Evolutionary conservation across 1,284 basidiomycete genomes (phyloP).

Genomic region (Rhodotorula sp.): DNA sequence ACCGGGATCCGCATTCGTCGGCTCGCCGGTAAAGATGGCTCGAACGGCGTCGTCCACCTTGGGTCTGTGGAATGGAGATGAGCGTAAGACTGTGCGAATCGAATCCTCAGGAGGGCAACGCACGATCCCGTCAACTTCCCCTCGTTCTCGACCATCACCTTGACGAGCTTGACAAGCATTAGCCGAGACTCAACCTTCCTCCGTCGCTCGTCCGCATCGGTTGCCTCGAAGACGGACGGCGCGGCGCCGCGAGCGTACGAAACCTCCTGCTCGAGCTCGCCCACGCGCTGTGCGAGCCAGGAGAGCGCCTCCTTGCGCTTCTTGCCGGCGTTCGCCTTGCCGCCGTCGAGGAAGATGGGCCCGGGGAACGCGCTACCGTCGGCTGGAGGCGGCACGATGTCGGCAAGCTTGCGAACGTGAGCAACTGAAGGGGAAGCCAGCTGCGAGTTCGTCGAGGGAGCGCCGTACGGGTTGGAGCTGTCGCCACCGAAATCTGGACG

Average conservation of each 20-base stretch:
- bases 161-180: slow-evolving; percentile 70
- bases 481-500: slow-evolving; percentile 61
- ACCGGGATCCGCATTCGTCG: not conserved
- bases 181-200: slow-evolving; percentile 71
- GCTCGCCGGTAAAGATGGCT: slow-evolving; percentile 61
- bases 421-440: slow-evolving; percentile 53
- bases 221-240: slow-evolving; percentile 37
- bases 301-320: slow-evolving; percentile 76
- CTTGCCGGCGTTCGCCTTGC: slow-evolving; percentile 59
- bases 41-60: slow-evolving; percentile 67
- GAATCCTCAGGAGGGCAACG: slow-evolving; percentile 40
- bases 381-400: slow-evolving; percentile 59
- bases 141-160: slow-evolving; percentile 79
- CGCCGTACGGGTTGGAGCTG: slow-evolving; percentile 61
- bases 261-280: slow-evolving; percentile 72
- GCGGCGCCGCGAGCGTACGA: slow-evolving; percentile 55
- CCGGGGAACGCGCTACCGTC: slow-evolving; percentile 64
- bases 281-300: slow-evolving; percentile 71
- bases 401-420: slow-evolving; percentile 65
- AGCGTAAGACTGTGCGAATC: not conserved
- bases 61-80: slow-evolving; percentile 55
- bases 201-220: slow-evolving; percentile 53
- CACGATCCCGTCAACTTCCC: slow-evolving; percentile 80
- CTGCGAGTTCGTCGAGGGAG: slow-evolving; percentile 57
- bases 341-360: slow-evolving; percentile 74